A percentile compares a stretch with the other conserved stretches of the same genome.
Conservation (phyloP, 2,329 filamentous ascomycete genomes). For the Ophiobolus disseminans region DNA sequence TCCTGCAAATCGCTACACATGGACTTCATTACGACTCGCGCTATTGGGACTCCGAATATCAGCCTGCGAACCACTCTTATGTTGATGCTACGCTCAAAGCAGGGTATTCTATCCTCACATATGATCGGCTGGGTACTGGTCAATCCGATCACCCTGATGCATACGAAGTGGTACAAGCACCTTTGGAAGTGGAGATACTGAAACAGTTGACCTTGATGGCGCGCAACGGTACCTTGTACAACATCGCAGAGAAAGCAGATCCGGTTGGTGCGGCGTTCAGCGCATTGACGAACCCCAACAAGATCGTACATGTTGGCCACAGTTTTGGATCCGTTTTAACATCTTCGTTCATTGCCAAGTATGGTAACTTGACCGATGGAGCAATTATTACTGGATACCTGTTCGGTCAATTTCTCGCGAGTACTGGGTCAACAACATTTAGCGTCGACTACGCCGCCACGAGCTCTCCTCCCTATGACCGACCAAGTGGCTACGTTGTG, state of each 20-base stretch:
- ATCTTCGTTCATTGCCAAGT: constrained; percentile 38
- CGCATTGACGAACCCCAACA: constrained; percentile 33
- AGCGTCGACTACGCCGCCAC: constrained; percentile 19
- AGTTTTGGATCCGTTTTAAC: constrained; percentile 48
- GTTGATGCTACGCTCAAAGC: constrained; percentile 45
- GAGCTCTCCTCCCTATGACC: constrained; percentile 15
- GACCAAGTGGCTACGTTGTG: constrained; percentile 31
- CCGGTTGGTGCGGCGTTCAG: constrained; percentile 18
- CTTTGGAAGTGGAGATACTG: constrained; percentile 51
- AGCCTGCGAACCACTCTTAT: constrained; percentile 45
- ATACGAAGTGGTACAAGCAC: constrained; percentile 49
- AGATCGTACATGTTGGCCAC: constrained; percentile 49
- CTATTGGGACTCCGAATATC: constrained; percentile 46
- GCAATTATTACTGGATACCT: constrained; percentile 51
- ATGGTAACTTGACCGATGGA: constrained; percentile 48
- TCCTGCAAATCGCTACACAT: constrained; percentile 7
- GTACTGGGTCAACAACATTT: constrained; percentile 20
- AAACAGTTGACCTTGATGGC: constrained; percentile 46
- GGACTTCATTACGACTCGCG: constrained; percentile 45
- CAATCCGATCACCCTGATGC: constrained; percentile 49
- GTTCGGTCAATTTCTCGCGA: constrained; percentile 22
- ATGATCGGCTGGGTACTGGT: constrained; percentile 36
- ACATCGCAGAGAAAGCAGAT: constrained; percentile 29
- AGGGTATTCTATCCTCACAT: constrained; percentile 52
- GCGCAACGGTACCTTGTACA: constrained; percentile 37